These are phyloP conservation scores for Guyanaporus albipodus DNA, from an alignment of 768 basidiomycete genomes.

Conservation along the genomic window DNA sequence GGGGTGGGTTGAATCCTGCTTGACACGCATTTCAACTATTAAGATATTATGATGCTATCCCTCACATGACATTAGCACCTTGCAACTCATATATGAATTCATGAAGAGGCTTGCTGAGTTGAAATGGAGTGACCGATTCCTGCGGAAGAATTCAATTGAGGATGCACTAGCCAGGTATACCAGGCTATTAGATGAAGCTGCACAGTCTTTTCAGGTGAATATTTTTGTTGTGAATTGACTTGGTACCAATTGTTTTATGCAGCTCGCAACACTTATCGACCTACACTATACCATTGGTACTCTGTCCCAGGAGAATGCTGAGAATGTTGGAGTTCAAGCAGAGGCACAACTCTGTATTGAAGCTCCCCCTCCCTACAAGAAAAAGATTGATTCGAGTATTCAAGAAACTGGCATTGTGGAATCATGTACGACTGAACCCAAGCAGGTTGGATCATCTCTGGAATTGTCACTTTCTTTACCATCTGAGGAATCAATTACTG, in stretches of 20 bases:
- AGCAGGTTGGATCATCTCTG: not conserved
- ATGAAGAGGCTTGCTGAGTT: slow-evolving; percentile 37
- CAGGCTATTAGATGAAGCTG: slow-evolving; percentile 39
- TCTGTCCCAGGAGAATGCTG: slow-evolving; percentile 7
- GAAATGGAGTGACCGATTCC: slow-evolving; percentile 40
- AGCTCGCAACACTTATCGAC: slow-evolving; percentile 47
- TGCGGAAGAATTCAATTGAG: slow-evolving; percentile 40
- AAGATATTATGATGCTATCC: not conserved
- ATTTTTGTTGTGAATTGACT: not conserved
- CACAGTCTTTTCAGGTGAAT: slow-evolving; percentile 44
- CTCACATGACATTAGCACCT: slow-evolving; percentile 26
- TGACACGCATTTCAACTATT: not conserved
- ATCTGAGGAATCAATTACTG: slow-evolving; percentile 11
- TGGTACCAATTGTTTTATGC: not conserved
- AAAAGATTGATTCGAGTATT: not conserved
- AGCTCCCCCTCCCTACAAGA: slow-evolving; percentile 22
- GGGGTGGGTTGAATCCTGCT: slow-evolving; percentile 25
- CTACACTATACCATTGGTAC: slow-evolving; percentile 40
- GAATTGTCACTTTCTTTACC: not conserved
- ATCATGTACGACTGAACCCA: not conserved
- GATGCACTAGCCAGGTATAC: slow-evolving; percentile 34
- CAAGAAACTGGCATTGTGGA: not conserved
- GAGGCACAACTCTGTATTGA: not conserved
- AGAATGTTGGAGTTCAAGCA: not conserved
- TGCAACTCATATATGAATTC: slow-evolving; percentile 38